Base-by-base conservation (phyloP, 805 yeast genomes). In the Saccharomycopsis malanga region DNA sequence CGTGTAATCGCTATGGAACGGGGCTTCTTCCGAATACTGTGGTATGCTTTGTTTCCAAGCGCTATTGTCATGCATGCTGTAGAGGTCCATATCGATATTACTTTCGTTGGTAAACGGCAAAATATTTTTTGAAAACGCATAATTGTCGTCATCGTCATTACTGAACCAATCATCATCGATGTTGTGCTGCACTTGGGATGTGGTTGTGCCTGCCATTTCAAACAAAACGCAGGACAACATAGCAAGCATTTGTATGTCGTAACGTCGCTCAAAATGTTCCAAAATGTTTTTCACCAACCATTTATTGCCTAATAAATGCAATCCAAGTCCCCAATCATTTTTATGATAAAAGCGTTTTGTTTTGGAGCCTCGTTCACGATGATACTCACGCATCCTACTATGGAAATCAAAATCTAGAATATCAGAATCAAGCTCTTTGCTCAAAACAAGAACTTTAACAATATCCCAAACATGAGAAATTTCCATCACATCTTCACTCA, bases 191-290 rank as follows among this genome's bases (percentile, higher is more conserved):
- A n/a, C n/a, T n/a, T n/a, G n/a, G n/a, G n/a, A n/a, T n/a, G n/a
- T n/a, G n/a, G n/a, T n/a, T n/a, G n/a, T 27, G 21, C 22, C 20
- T 4, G 39, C 25, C 4, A 44, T 10, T 21, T 48, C 44, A 57
- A 68, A 71, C 48, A 85, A 63, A 3, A 87, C 71, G 63, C 95
- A 86, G 3, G 91, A 76, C 54, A 88, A 63, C 87, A 86, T 84
- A 1, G 95, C 96, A 21, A 89, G 66, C 95, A 91, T 87, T 61
- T 91, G 97, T 23, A 87, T 64, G 57, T 91, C 83, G 1, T 81
- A 78, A 36, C 69, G 58, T 29, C 57, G 64, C 56, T 82, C 93
- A 58, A 81, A 87, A 56, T 81, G 81, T 1, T 61, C 58, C 57
- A 89, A 69, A 34, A 87, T 67, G 50, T 77, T 76, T 22, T 70